A percentile compares a stretch with the other conserved stretches of the same genome.
Conservation (phyloP, 2,329 filamentous ascomycete species). For the Apiospora malaysiana region DNA sequence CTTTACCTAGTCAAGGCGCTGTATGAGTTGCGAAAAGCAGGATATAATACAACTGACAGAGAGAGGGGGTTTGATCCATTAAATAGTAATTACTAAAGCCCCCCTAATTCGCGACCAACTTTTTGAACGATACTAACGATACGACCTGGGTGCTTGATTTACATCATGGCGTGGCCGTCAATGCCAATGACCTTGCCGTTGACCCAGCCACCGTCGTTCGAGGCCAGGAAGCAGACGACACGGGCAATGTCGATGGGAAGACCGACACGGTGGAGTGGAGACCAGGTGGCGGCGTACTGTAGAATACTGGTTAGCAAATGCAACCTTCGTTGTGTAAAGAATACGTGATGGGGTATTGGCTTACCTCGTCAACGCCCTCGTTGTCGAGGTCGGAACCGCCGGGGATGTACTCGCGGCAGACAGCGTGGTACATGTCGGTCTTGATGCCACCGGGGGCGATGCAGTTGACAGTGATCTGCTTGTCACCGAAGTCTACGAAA, state of each 20-base stretch:
- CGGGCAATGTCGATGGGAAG: slow-evolving; percentile 72
- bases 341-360: slow-evolving; percentile 10
- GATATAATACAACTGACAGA: slow-evolving; percentile 10
- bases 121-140: not conserved
- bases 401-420: slow-evolving; percentile 69
- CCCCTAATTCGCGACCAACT: not conserved
- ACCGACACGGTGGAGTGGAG: slow-evolving; percentile 68
- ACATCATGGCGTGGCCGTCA: slow-evolving; percentile 29
- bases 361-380: slow-evolving; percentile 63
- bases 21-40: slow-evolving; percentile 6
- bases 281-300: slow-evolving; percentile 67
- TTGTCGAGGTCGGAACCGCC: slow-evolving; percentile 59
- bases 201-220: slow-evolving; percentile 54
- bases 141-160: slow-evolving; percentile 22
- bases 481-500: slow-evolving; percentile 63
- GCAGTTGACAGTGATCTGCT: slow-evolving; percentile 71
- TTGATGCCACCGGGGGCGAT: slow-evolving; percentile 72
- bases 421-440: slow-evolving; percentile 71
- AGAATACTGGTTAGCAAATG: not conserved
- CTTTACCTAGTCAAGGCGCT: slow-evolving; percentile 10
- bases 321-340: slow-evolving; percentile 13
- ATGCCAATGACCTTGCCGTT: slow-evolving; percentile 53
- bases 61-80: not conserved
- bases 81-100: not conserved
- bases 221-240: slow-evolving; percentile 62